These are phyloP conservation scores for Barnettozyma vustinii DNA, from an alignment of 805 yeast species.

Conservation along the genomic window DNA sequence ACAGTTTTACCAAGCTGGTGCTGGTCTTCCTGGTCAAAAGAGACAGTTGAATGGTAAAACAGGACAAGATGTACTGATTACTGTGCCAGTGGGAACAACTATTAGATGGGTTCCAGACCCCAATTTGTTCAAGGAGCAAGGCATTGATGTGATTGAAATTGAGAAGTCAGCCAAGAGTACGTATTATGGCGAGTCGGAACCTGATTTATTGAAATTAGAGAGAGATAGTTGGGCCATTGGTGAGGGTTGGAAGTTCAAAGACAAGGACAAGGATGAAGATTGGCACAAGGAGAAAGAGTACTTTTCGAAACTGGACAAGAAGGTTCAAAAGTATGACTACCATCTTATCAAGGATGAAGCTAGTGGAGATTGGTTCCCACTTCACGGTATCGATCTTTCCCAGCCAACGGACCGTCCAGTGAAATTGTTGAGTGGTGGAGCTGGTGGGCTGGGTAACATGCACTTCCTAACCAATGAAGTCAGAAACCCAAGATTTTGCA, in stretches of 20 bases:
- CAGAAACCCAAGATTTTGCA: conserved; percentile 87
- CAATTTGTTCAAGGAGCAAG: conserved; percentile 28
- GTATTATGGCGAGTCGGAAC: conserved; percentile 26
- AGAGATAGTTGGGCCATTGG: conserved; percentile 65
- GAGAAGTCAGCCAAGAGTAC: conserved; percentile 31
- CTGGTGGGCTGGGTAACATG: conserved; percentile 95
- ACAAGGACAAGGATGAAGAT: conserved; percentile 53
- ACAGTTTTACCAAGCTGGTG: conserved; percentile 62
- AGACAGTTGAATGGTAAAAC: conserved; percentile 81
- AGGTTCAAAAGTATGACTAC: conserved; percentile 61
- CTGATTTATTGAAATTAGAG: conserved; percentile 50
- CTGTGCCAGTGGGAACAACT: conserved; percentile 90
- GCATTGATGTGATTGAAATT: conserved; percentile 22
- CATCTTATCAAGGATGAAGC: conserved; percentile 54
- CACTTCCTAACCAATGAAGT: conserved; percentile 81
- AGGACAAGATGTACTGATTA: conserved; percentile 74
- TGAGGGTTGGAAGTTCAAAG: conserved; percentile 86
- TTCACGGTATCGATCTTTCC: conserved; percentile 72
- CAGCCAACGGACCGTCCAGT: conserved; percentile 61
- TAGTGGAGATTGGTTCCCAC: conserved; percentile 64
- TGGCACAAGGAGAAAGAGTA: conserved; percentile 62
- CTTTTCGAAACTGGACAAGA: conserved; percentile 57
- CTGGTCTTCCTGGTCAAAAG: conserved; percentile 67
- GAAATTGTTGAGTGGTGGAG: conserved; percentile 74
- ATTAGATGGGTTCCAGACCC: conserved; percentile 84